A percentile compares a stretch with the other conserved stretches of the same genome.
phyloP scores from a whole-genome alignment of 1,284 basidiomycete species.

The Xanthoconium separans region DNA sequence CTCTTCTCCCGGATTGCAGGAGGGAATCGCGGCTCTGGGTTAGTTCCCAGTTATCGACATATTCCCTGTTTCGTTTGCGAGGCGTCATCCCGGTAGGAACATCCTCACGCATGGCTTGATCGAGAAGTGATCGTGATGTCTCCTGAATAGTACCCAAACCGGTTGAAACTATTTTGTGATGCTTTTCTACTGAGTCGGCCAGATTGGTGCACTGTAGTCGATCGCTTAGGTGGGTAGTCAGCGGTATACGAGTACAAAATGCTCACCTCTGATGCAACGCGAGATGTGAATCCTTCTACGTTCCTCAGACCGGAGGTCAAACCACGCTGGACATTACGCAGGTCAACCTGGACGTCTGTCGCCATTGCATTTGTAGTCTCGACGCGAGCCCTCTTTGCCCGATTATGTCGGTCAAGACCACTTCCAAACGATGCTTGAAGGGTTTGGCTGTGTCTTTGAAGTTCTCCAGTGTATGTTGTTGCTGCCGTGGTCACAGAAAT shows the following conservation, averaged over 20 bases:
- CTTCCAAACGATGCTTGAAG: conserved; percentile 43
- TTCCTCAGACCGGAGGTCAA: conserved; percentile 51
- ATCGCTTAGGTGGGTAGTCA: conserved; percentile 1
- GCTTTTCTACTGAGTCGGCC: conserved; percentile 39
- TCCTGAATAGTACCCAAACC: conserved; percentile 50
- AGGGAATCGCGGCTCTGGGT: conserved; percentile 61
- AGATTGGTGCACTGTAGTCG: conserved; percentile 40
- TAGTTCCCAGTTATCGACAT: conserved; percentile 66
- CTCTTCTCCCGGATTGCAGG: conserved; percentile 48
- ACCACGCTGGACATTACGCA: conserved; percentile 47
- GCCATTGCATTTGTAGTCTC: conserved; percentile 54
- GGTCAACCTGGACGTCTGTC: conserved; percentile 51
- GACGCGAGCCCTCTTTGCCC: conserved; percentile 65
- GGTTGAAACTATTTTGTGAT: conserved; percentile 38
- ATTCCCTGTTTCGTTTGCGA: conserved; percentile 66
- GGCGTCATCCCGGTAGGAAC: conserved; percentile 68
- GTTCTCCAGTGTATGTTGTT: conserved; percentile 49
- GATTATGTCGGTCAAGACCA: conserved; percentile 59
- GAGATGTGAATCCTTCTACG: conserved; percentile 45
- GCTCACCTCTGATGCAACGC: conserved; percentile 51
- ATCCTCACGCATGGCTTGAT: conserved; percentile 62
- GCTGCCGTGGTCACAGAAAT: conserved; percentile 46
- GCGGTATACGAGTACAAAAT: background rate
- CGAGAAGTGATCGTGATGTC: conserved; percentile 49
- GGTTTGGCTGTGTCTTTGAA: conserved; percentile 49